Conservation (phyloP, 768 basidiomycete species). For the Tephrocybe sp. region DNA sequence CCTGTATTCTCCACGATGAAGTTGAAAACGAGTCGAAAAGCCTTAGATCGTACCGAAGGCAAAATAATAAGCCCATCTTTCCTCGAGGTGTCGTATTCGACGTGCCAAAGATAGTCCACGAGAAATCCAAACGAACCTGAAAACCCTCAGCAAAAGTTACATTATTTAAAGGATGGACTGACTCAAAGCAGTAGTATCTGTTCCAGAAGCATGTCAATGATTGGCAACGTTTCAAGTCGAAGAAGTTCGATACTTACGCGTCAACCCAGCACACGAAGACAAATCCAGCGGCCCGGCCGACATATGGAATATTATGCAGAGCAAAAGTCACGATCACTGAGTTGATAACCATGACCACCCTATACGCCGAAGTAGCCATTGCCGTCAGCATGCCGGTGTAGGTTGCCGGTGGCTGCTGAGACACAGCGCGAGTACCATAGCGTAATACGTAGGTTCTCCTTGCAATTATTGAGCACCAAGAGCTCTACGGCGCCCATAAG, state of each 20-base stretch:
- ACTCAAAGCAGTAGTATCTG: constrained; percentile 94
- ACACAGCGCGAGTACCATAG: constrained; percentile 59
- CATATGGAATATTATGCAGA: constrained; percentile 60
- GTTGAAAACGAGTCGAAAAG: background rate
- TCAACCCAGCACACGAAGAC: constrained; percentile 85
- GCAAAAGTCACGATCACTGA: constrained; percentile 69
- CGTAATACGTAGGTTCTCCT: constrained; percentile 72
- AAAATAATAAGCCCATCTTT: constrained; percentile 88
- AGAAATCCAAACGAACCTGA: constrained; percentile 77
- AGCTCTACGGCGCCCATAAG: constrained; percentile 45
- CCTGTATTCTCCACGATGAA: constrained; percentile 35
- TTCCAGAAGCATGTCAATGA: background rate
- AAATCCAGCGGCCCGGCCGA: constrained; percentile 63
- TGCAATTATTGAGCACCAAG: constrained; percentile 78
- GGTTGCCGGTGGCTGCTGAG: constrained; percentile 44
- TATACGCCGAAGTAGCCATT: constrained; percentile 79
- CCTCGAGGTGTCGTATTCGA: constrained; percentile 75
- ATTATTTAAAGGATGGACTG: constrained; percentile 19
- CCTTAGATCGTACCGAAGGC: constrained; percentile 60
- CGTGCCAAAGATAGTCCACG: constrained; percentile 68
- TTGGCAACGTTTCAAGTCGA: background rate
- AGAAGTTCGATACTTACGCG: constrained; percentile 62
- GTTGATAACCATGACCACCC: constrained; percentile 78
- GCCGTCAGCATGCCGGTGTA: constrained; percentile 73
- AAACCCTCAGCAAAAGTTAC: constrained; percentile 12